Evolutionary conservation across 1,284 basidiomycete species (phyloP).

Genomic region (Moesziomyces aphidis): DNA sequence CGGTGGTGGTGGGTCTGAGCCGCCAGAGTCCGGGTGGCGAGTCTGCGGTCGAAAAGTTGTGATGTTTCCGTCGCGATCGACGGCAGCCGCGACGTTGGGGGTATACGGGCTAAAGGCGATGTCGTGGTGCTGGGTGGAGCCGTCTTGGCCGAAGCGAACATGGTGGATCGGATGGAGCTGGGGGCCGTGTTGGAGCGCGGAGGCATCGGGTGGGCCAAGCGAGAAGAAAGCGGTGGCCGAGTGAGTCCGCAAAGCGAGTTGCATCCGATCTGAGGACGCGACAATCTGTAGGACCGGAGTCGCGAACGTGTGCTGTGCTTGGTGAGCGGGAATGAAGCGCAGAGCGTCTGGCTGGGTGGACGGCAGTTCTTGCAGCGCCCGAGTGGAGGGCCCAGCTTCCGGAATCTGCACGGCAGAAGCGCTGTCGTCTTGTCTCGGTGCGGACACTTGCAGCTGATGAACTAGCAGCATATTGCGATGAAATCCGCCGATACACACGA

Average conservation of each 20-base stretch:
- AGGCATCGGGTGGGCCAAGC: neutral
- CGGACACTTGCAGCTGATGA: slow-evolving; percentile 23
- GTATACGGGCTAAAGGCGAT: slow-evolving; percentile 13
- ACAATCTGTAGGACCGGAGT: slow-evolving; percentile 36
- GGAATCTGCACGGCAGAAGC: neutral
- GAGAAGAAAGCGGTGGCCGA: slow-evolving; percentile 18
- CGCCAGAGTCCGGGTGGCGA: neutral
- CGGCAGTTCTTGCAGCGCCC: neutral
- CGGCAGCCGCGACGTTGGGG: slow-evolving; percentile 5
- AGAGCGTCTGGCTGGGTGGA: slow-evolving; percentile 14
- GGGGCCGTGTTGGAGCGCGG: neutral
- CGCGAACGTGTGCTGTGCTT: slow-evolving; percentile 9
- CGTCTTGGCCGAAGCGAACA: slow-evolving; percentile 5
- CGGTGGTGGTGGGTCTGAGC: neutral
- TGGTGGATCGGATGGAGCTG: slow-evolving; percentile 12
- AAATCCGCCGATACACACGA: slow-evolving; percentile 23
- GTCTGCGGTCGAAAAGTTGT: slow-evolving; percentile 3
- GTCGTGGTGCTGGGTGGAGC: slow-evolving; percentile 23
- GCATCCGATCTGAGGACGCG: slow-evolving; percentile 3
- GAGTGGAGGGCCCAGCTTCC: too few species aligned
- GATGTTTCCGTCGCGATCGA: slow-evolving; percentile 25
- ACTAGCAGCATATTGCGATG: slow-evolving; percentile 31
- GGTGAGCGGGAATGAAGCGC: slow-evolving; percentile 17
- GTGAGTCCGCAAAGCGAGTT: slow-evolving; percentile 22
- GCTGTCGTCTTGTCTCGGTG: neutral